Evolutionary conservation across 495 filamentous ascomycete genomes (phyloP).

Genomic region (Neurospora terricola): DNA sequence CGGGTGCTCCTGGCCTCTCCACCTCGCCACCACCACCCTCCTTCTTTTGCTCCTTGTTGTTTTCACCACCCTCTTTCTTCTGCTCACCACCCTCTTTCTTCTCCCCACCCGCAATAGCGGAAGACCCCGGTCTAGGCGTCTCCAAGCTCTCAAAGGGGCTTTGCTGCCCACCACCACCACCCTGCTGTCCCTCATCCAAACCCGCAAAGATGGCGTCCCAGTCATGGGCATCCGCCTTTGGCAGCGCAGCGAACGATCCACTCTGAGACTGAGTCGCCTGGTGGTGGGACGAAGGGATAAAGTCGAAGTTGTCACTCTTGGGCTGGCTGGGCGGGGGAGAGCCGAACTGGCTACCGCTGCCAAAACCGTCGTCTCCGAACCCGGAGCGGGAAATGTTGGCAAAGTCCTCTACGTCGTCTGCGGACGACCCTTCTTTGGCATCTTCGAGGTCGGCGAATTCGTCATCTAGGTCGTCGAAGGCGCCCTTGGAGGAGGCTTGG

Average conservation of each 20-base stretch:
- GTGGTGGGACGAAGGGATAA: slow-evolving; percentile 22
- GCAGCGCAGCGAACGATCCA: background rate
- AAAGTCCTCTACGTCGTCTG: slow-evolving; percentile 64
- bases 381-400: slow-evolving; percentile 48
- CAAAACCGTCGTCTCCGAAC: slow-evolving; percentile 52
- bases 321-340: slow-evolving; percentile 41
- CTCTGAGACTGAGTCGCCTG: background rate
- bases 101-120: background rate
- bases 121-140: background rate
- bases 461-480: slow-evolving; percentile 73
- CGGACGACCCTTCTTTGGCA: slow-evolving; percentile 73
- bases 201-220: slow-evolving; percentile 94
- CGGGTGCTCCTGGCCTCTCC: slow-evolving; percentile 33
- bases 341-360: slow-evolving; percentile 26
- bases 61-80: background rate
- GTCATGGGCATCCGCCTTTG: slow-evolving; percentile 52
- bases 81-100: background rate
- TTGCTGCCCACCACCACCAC: background rate
- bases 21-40: slow-evolving; percentile 12
- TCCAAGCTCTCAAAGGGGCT: background rate
- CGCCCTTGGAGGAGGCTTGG: slow-evolving; percentile 23
- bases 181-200: slow-evolving; percentile 42
- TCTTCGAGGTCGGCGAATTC: slow-evolving; percentile 83
- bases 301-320: slow-evolving; percentile 40
- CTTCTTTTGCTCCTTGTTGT: slow-evolving; percentile 8